Base-by-base conservation (phyloP, 768 basidiomycete species). In the Termitomyces sp. region DNA sequence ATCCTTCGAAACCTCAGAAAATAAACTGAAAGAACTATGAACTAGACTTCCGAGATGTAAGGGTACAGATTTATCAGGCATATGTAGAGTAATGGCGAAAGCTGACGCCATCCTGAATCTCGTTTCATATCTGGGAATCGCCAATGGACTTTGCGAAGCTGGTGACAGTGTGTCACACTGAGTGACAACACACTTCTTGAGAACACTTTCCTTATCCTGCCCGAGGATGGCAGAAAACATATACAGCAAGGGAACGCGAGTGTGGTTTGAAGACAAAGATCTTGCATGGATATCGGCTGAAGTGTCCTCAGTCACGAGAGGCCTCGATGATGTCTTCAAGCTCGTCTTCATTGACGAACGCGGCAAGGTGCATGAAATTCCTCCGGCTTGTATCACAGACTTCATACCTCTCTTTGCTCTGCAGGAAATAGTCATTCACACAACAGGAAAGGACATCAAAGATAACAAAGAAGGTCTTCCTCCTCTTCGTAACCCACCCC, bases 211-310 rank as follows among this genome's bases (percentile, higher is more conserved):
- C 54, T 56, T 46, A 48, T 58, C 33, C 56, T 62, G 55, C 37
- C 53, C 42, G 42, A 65, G 62, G 72, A 92, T 92, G 90, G 88
- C 90, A 71, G 90, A 92, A 78, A 91, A 92, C 78, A 89, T 92
- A 68, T 92, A 92, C 77, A 89, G 86, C 81, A 92, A 88, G 73
- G 90, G 90, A 60, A 92, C 90, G 61, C 81, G 90, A 65, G 90
- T 92, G 68, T 92, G 90, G 94, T 94, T 95, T 67, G 84, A 92
- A 62, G 93, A 96, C 78, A 94, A 91, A 73, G 94, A 96, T 61
- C 85, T 88, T 63, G 93, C 92, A 60, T 97, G 94, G 94, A 81
- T 96, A 65, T 91, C 92, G 44, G 94, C 88, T 58, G 90, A 93
- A 72, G 91, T 95, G 61, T 77, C 79, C 53, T 76, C 78, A 39